Conservation (phyloP, 2,329 filamentous ascomycete genomes). For the Neobulgaria alba region DNA sequence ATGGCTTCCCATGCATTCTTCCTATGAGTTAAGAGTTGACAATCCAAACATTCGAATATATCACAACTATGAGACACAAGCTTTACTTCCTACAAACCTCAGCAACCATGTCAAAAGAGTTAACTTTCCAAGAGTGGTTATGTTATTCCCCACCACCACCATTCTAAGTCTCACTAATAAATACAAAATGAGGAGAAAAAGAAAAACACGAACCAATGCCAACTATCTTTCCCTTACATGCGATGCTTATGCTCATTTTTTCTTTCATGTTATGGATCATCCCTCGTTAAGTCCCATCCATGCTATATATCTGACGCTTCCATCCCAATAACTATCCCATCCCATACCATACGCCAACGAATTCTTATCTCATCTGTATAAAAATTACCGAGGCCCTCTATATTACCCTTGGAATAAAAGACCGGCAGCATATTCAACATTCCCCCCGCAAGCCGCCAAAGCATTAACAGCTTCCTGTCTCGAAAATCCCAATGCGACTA, state of each 20-base stretch:
- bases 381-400: neutral
- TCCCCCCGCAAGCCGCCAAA: conserved; percentile 72
- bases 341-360: neutral
- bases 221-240: conserved; percentile 11
- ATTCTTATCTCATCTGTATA: conserved; percentile 1
- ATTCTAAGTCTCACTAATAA: conserved; percentile 6
- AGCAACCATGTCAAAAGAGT: too few relatives aligned
- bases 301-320: conserved; percentile 6
- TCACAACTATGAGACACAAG: too few relatives aligned
- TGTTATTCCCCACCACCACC: too few relatives aligned
- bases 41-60: too few relatives aligned
- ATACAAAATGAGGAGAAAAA: too few relatives aligned
- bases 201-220: conserved; percentile 5
- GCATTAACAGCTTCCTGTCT: conserved; percentile 70
- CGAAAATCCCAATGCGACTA: conserved; percentile 70
- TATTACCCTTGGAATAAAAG: conserved; percentile 54
- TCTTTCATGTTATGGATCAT: conserved; percentile 9
- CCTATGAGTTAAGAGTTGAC: too few relatives aligned
- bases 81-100: too few relatives aligned
- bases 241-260: conserved; percentile 11
- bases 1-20: too few relatives aligned
- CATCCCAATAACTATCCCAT: neutral
- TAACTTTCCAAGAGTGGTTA: too few relatives aligned
- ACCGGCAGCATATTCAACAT: conserved; percentile 81
- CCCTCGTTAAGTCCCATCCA: too few relatives aligned